phyloP scores from a whole-genome alignment of 768 basidiomycete genomes.

The Phaffia australis region DNA sequence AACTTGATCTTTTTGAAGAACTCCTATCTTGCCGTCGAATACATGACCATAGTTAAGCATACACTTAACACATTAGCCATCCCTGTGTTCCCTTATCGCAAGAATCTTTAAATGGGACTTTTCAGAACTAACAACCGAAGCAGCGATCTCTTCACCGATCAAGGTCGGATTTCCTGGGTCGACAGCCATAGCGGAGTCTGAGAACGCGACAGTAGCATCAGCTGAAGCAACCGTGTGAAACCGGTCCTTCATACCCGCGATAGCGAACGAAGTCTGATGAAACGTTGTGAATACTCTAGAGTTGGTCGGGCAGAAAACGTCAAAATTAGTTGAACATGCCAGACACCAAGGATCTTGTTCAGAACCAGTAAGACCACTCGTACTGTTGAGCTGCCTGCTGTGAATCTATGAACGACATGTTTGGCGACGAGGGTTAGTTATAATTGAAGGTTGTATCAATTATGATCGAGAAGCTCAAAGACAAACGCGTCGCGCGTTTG shows the following conservation, averaged over 20 bases:
- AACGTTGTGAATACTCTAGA: conserved; percentile 7
- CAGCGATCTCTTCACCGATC: conserved; percentile 11
- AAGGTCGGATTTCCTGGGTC: conserved; percentile 26
- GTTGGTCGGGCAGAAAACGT: too few relatives aligned
- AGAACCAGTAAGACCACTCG: too few relatives aligned
- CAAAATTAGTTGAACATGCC: too few relatives aligned
- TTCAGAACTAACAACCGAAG: conserved; percentile 6
- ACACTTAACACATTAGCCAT: neutral
- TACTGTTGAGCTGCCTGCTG: too few relatives aligned
- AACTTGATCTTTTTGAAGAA: conserved; percentile 67
- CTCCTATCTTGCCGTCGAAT: neutral
- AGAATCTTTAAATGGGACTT: too few relatives aligned
- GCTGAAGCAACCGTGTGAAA: conserved; percentile 15
- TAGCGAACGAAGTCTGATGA: conserved; percentile 11
- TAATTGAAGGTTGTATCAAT: too few relatives aligned
- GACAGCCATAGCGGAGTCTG: conserved; percentile 23
- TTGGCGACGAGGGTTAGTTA: too few relatives aligned
- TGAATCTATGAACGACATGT: too few relatives aligned
- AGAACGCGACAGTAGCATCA: conserved; percentile 21
- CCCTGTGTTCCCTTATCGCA: neutral
- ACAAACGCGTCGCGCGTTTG: too few relatives aligned
- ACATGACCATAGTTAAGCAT: too few relatives aligned
- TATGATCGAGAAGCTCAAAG: too few relatives aligned
- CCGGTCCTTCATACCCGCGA: conserved; percentile 23
- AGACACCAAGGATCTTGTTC: too few relatives aligned